Conservation (phyloP, 148 eudicot genomes). For the Arbutus unedo region DNA sequence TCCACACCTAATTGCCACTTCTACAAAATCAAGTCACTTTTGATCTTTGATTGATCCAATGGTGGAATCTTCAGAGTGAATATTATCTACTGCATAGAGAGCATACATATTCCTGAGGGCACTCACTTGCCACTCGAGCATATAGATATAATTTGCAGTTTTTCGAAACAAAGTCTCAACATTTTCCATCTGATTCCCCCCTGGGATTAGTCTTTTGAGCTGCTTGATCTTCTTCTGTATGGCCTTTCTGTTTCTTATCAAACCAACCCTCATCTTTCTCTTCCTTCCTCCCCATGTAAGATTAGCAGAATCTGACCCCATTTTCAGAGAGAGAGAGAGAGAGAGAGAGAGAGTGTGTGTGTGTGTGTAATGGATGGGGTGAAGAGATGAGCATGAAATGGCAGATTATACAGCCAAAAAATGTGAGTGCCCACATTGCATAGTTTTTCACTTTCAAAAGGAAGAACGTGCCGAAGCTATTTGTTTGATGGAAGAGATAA, state of each 20-base stretch:
- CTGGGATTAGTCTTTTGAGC: constrained; percentile 19
- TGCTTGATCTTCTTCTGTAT: constrained; percentile 20
- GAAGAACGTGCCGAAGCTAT: neutral
- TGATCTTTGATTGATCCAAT: neutral
- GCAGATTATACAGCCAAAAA: constrained; percentile 13
- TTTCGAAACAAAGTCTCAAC: constrained; percentile 19
- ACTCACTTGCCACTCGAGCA: constrained; percentile 17
- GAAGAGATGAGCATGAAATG: neutral
- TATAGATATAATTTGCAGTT: constrained; percentile 20
- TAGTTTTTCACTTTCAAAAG: neutral
- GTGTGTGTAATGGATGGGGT: neutral
- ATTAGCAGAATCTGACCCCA: neutral
- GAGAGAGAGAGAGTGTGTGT: constrained; percentile 15
- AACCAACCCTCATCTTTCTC: constrained; percentile 13
- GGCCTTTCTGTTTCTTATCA: constrained; percentile 16
- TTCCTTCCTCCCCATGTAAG: neutral
- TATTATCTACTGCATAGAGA: neutral
- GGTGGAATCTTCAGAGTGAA: neutral
- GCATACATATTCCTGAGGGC: constrained; percentile 8
- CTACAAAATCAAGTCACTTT: no score
- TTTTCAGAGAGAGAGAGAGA: constrained; percentile 13
- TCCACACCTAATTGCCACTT: no score
- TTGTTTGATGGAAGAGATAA: neutral
- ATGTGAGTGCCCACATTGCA: constrained; percentile 10
- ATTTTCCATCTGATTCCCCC: constrained; percentile 14